Base-by-base conservation (phyloP, 768 basidiomycete species). In the Mycena rosella region DNA sequence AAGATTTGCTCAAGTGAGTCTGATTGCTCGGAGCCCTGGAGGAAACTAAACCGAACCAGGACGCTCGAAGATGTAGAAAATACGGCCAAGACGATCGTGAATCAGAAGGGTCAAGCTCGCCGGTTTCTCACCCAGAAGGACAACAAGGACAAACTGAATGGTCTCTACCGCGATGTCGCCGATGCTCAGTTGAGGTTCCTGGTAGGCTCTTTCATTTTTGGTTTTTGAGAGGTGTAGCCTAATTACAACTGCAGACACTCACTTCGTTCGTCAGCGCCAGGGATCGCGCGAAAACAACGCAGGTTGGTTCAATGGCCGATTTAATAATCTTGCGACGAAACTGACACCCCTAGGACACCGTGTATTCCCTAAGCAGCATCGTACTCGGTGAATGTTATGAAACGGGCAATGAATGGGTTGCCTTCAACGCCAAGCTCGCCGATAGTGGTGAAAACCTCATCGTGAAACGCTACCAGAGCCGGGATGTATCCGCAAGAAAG, bases 51-150 rank as follows among this genome's bases (percentile, higher is more conserved):
- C 18, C 7, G 9, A 6, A 11, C 11, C 42, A 66, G 65, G 18
- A 66, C 65, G 29, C 58, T 66, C 13, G 58, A 59, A 38, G 42
- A 45, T 17, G 29, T 66, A 13, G 15, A 60, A 29, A 42, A 34
- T 13, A 55, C 27, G 9, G 53, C 45, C 24, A 45, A 60, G 52
- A 34, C 54, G 9, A 67, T 67, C 40, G 29, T 45, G 18, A 26
- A 55, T 24, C 2, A 32, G 1, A 45, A 22, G 20, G 14, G 34
- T 51, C 40, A 24, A 7, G 18, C 6, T 17, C 59, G 45, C 4
- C 65, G 65, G 5, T 30, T 45, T 5, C 42, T 60, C 0, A 59
- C 34, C 20, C 59, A 67, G 2, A 22, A 48, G 29, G 65, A 60
- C 22, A 44, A n/a, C 36, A 18, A 24, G 5, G 36, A 54, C 8